Evolutionary conservation across 78 protist genomes (phyloP), one percentile per base, ranked within the genome.

Genomic region (Guillardia theta): DNA sequence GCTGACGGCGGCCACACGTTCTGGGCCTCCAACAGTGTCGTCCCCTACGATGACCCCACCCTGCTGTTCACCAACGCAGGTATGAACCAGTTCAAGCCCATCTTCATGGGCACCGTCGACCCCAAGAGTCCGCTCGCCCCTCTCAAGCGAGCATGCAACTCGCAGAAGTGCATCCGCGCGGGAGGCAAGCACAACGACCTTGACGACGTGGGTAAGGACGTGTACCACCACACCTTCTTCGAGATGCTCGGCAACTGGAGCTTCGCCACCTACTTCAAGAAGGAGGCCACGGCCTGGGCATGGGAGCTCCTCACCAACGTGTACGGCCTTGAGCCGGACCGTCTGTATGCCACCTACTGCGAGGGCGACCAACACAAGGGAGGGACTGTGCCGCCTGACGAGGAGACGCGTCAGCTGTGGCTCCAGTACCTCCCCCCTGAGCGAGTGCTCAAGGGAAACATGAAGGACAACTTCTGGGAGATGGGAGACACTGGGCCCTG

Each of bases 141-240:
- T 80, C 88, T 98, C 44, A 96, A 94, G 87, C 87, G 87, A 22
- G 99, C 99, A 5, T 95, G 88, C 76, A 98, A 98, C 97, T 92
- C 97, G 41, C 99, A 99, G 76, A 98, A 98, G 97, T 99, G 99
- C 96, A 99, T 99, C 97, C 99, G 99, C 44, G 99, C 99, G 12
- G 99, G 99, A 15, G 99, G 99, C 87, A 99, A 99, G 90, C 99
- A 99, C 97, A 99, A 99, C 95, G 99, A 99, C 93, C 96, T 99
- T 30, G 99, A 98, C 62, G 99, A 98, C 83, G 99, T 98, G 30
- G 99, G 99, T 50, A 98, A 97, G 95, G 99, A 98, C 95, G 94
- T 96, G 64, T 98, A 98, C 96, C 99, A 99, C 95, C 99, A 99
- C 96, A 99, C 99, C 33, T 98, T 99, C 96, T 99, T 99, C 90